phyloP scores from a whole-genome alignment of 139 green algal genomes.

The Mesotaenium endlicherianum region DNA sequence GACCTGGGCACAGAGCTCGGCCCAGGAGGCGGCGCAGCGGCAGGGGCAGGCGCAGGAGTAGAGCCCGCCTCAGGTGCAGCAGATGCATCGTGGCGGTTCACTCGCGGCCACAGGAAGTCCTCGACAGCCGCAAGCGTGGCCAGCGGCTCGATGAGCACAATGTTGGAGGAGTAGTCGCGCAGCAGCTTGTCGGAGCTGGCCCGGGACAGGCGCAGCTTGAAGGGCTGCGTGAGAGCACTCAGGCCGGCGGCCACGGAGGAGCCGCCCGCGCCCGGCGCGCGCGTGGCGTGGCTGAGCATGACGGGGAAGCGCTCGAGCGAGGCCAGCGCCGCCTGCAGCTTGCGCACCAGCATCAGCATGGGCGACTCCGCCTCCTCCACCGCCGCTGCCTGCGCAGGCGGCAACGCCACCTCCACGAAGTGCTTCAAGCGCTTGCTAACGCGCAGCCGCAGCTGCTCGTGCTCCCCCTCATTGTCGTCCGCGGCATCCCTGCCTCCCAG shows the following conservation, averaged over 20 bases:
- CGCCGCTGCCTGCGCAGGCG: slow-evolving; percentile 18
- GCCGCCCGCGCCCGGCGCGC: neutral
- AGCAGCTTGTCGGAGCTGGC: slow-evolving; percentile 54
- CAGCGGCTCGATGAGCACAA: slow-evolving; percentile 94
- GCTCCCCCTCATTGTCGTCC: neutral
- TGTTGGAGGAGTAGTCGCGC: slow-evolving; percentile 80
- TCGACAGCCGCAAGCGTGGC: slow-evolving; percentile 89
- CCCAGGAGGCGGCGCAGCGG: neutral
- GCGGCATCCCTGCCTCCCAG: slow-evolving; percentile 18
- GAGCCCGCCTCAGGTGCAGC: neutral
- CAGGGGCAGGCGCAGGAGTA: slow-evolving; percentile 12
- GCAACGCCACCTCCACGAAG: slow-evolving; percentile 59
- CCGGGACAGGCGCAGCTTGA: slow-evolving; percentile 85
- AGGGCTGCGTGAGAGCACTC: slow-evolving; percentile 76
- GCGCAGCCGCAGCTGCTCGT: slow-evolving; percentile 19
- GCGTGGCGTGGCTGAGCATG: slow-evolving; percentile 28
- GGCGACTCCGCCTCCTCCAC: slow-evolving; percentile 37
- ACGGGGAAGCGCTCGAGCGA: slow-evolving; percentile 79
- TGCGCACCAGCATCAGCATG: slow-evolving; percentile 67
- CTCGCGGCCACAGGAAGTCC: slow-evolving; percentile 89
- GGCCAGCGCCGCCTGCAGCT: slow-evolving; percentile 76
- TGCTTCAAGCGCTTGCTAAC: slow-evolving; percentile 53
- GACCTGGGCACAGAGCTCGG: neutral
- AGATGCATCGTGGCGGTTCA: slow-evolving; percentile 56
- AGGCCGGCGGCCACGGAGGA: slow-evolving; percentile 61